Conservation (phyloP, 192 early-diverging fungal species). For the Gamsiella multidivaricata region DNA sequence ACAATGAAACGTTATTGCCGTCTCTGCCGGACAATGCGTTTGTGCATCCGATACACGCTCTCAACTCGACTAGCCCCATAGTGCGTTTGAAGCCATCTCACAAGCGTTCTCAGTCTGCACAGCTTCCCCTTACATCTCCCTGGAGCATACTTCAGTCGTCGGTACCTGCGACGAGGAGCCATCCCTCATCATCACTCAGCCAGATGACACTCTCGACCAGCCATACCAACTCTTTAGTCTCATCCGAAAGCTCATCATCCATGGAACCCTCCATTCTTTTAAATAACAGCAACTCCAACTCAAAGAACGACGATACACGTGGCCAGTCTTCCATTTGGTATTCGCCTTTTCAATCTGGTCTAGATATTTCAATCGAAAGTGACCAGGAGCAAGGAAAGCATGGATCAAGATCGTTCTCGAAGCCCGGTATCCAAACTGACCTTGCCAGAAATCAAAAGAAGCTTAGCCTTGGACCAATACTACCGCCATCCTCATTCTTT, state of each 20-base stretch:
- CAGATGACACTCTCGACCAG: constrained; percentile 1
- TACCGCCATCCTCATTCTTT: constrained; percentile 35
- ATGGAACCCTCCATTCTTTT: not conserved
- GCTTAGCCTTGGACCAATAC: constrained; percentile 13
- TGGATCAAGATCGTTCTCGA: constrained; percentile 10
- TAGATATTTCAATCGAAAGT: constrained; percentile 46
- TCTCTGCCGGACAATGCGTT: not conserved
- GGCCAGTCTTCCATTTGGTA: constrained; percentile 43
- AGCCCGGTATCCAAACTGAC: constrained; percentile 20
- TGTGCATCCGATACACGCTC: constrained; percentile 38
- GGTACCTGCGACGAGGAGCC: not conserved
- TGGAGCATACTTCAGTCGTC: constrained; percentile 27
- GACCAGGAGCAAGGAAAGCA: constrained; percentile 45
- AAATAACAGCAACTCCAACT: not conserved
- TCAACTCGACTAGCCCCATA: constrained; percentile 45
- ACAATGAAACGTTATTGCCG: not conserved
- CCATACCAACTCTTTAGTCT: not conserved
- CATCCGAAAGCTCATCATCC: not conserved
- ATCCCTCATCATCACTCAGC: not conserved
- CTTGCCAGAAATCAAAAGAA: not conserved
- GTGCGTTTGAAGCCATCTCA: constrained; percentile 38
- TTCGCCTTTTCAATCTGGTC: constrained; percentile 46
- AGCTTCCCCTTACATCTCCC: constrained; percentile 29
- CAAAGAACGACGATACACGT: constrained; percentile 16
- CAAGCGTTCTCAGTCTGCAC: constrained; percentile 42